Percentiles rank a stretch among this genome's conserved stretches.
phyloP scores from a whole-genome alignment of 139 green algal species.

The Closterium sp. region DNA sequence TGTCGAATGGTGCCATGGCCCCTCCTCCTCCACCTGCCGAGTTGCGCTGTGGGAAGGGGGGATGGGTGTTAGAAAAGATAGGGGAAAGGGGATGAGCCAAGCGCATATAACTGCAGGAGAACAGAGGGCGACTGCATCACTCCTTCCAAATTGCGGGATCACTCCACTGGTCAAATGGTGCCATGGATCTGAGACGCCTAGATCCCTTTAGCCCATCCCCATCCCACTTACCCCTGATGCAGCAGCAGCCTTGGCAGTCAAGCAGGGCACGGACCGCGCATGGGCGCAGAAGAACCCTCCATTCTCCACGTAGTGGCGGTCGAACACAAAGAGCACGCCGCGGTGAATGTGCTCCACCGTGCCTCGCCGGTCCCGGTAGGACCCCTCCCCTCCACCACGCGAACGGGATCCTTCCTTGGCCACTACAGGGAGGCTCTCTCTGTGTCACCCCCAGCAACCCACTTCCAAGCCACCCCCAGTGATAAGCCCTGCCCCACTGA shows the following conservation, averaged over 20 bases:
- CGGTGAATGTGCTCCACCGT: slow-evolving; percentile 76
- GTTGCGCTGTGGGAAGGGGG: background rate
- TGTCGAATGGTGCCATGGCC: background rate
- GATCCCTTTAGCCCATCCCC: too few species aligned
- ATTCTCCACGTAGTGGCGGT: slow-evolving; percentile 32
- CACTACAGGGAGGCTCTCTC: slow-evolving; percentile 30
- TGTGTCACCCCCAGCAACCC: background rate
- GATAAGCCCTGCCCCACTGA: background rate
- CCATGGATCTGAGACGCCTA: too few species aligned
- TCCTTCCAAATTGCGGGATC: too few species aligned
- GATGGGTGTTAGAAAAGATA: too few species aligned
- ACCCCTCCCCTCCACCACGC: slow-evolving; percentile 56
- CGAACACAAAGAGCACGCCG: slow-evolving; percentile 67
- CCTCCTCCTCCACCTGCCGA: background rate
- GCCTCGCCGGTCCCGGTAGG: slow-evolving; percentile 45
- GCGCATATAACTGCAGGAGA: background rate
- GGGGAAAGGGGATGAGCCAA: too few species aligned
- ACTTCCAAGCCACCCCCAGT: too few species aligned
- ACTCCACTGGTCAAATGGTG: background rate
- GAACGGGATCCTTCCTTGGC: slow-evolving; percentile 62
- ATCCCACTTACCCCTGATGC: background rate
- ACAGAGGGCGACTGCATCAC: background rate
- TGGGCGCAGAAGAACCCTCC: slow-evolving; percentile 48
- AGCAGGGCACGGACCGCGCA: background rate
- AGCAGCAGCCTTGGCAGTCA: background rate